These are phyloP conservation scores for Yamadazyma pseudoaaseri DNA, from an alignment of 1,139 yeast genomes.

Conservation along the genomic window DNA sequence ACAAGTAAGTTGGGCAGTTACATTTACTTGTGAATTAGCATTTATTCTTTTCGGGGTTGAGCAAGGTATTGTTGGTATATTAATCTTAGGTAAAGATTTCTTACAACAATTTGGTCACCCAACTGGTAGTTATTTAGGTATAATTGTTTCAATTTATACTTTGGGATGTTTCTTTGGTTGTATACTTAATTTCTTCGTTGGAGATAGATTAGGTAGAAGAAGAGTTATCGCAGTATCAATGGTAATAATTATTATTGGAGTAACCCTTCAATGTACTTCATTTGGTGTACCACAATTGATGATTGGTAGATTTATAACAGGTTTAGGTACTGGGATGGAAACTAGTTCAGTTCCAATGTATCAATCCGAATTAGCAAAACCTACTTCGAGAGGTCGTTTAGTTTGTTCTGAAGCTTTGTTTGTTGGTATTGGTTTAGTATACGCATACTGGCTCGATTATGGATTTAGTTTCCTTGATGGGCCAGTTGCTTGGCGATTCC, in stretches of 20 bases:
- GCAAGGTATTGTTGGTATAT: slow-evolving; percentile 14
- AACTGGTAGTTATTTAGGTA: slow-evolving; percentile 32
- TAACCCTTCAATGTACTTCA: slow-evolving; percentile 41
- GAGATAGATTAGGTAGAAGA: slow-evolving; percentile 55
- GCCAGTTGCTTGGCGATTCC: slow-evolving; percentile 63
- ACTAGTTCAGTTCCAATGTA: slow-evolving; percentile 67
- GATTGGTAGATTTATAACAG: slow-evolving; percentile 64
- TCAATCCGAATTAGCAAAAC: slow-evolving; percentile 70
- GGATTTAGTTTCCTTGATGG: slow-evolving; percentile 53
- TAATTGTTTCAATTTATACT: slow-evolving; percentile 62
- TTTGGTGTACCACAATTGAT: slow-evolving; percentile 36
- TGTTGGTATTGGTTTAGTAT: slow-evolving; percentile 65
- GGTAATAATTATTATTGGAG: slow-evolving; percentile 48
- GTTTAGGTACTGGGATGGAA: slow-evolving; percentile 68
- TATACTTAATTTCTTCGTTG: slow-evolving; percentile 49
- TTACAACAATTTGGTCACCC: slow-evolving; percentile 15
- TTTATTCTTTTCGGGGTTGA: slow-evolving; percentile 15
- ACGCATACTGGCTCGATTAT: slow-evolving; percentile 65
- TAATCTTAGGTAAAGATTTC: slow-evolving; percentile 12
- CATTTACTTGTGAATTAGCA: slow-evolving; percentile 15
- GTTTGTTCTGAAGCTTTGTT: slow-evolving; percentile 69
- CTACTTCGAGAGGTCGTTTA: slow-evolving; percentile 65
- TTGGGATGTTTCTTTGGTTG: slow-evolving; percentile 79
- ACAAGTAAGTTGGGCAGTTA: slow-evolving; percentile 12
- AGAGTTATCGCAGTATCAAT: slow-evolving; percentile 46